Conservation (phyloP, 352 stramenopile species). For the Phytopythium sindhum region DNA sequence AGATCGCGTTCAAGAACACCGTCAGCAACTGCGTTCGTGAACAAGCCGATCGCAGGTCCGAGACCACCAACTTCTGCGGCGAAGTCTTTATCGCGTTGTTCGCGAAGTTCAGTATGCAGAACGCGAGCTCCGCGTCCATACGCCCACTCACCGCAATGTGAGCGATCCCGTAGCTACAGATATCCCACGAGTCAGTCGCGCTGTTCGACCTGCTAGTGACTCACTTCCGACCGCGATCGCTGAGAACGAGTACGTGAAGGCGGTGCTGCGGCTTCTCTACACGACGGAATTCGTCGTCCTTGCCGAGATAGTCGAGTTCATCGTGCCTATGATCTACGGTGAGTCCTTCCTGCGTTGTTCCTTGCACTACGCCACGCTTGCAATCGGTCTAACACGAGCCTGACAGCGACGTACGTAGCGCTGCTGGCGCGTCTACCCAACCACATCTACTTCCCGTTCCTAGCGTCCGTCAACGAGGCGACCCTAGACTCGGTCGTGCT, state of each 20-base stretch:
- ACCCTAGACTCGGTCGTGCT: not conserved
- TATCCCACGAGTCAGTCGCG: not conserved
- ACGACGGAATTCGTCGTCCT: not conserved
- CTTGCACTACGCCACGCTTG: not conserved
- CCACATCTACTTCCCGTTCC: not conserved
- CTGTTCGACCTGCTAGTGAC: not conserved
- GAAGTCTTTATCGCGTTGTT: conserved; percentile 23
- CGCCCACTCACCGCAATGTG: not conserved
- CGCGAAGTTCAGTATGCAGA: conserved; percentile 24
- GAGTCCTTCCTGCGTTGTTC: not conserved
- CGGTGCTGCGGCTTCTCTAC: not conserved
- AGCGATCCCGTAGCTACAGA: not conserved
- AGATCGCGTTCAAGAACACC: not conserved
- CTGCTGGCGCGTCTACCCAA: not conserved
- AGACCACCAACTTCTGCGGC: conserved; percentile 18
- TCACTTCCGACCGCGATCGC: too few relatives aligned
- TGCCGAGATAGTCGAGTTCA: not conserved
- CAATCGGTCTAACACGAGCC: not conserved
- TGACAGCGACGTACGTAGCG: not conserved
- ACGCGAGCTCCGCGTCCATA: conserved; percentile 20
- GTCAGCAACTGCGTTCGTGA: not conserved
- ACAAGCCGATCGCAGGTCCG: conserved; percentile 12
- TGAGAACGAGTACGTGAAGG: not conserved
- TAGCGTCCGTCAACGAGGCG: not conserved
- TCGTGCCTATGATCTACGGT: conserved; percentile 2